Base-by-base conservation (phyloP, 75 land plant species). In the Selaginella moellendorffii region DNA sequence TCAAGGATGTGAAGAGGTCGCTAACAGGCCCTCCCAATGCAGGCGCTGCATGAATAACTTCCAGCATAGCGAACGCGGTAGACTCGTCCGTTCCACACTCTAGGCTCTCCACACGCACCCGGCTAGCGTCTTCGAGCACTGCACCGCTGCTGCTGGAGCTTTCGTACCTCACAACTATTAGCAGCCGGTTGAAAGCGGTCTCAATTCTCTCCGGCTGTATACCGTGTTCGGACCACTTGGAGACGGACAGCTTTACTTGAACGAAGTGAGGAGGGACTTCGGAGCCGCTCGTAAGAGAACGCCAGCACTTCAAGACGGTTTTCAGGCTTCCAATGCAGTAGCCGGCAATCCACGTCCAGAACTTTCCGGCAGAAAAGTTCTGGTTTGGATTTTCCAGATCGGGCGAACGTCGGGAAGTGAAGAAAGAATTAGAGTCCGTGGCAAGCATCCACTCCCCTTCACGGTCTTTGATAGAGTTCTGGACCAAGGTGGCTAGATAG, bases 191-290 rank as follows among this genome's bases (percentile, higher is more conserved):
- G 53, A 90, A 76, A 36, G 79, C 83, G 31, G 97, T 84, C 53
- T 95, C 99, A 63, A 95, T 81, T 66, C 75, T 84, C 71, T 87
- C 92, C 27, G 97, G 99, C 62, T 95, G 99, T 28, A 95, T 90
- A 8, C 92, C 99, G 73, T 92, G 85, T 31, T 84, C 84, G 54
- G 92, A 91, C 84, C 92, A 90, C 36, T 61, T 31, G 12, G 61
- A 56, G 22, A 90, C 91, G 64, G 78, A 67, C 91, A 95, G 70
- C 20, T 97, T 81, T 52, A 95, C 71, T 67, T 95, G 99, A 25
- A 95, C 83, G 75, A 95, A 90, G 63, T 86, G 89, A 27, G 99
- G 99, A 52, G 99, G 92, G 10, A 96, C 77, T 79, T 95, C 99
- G 60, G 90, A 78, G 52, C 91, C 99, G 61, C 79, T 67, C 2